These are phyloP conservation scores for Zostera marina DNA, from an alignment of 116 monocot genomes.

Conservation along the genomic window DNA sequence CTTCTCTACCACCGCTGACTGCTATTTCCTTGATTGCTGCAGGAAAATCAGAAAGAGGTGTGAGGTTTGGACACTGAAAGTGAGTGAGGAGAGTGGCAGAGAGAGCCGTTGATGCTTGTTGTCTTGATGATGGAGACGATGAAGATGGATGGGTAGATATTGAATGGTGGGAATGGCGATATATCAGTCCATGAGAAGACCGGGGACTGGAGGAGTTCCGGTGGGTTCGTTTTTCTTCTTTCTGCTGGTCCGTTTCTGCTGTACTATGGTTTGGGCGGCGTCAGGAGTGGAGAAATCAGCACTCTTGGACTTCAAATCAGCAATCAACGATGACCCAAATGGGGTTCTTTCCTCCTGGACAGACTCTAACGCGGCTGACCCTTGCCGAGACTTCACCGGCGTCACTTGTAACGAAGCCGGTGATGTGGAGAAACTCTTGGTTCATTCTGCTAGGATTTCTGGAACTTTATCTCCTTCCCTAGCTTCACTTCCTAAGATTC, in stretches of 20 bases:
- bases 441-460: constrained; percentile 39
- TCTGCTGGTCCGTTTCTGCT: neutral
- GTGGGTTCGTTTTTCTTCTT: constrained; percentile 9
- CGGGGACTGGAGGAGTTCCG: neutral
- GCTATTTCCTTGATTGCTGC: too few relatives aligned
- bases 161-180: too few relatives aligned
- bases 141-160: too few relatives aligned
- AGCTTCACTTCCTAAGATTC: constrained; percentile 35
- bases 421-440: constrained; percentile 37
- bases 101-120: too few relatives aligned
- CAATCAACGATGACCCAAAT: constrained; percentile 46
- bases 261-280: constrained; percentile 7
- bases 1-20: too few relatives aligned
- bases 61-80: too few relatives aligned
- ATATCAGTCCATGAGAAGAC: constrained; percentile 5
- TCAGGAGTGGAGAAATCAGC: constrained; percentile 36
- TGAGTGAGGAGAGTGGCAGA: too few relatives aligned
- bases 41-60: too few relatives aligned
- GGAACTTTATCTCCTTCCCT: constrained; percentile 44
- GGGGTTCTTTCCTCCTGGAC: constrained; percentile 51
- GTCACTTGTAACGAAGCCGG: constrained; percentile 48
- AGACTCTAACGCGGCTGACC: constrained; percentile 13
- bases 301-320: constrained; percentile 63
- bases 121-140: too few relatives aligned
- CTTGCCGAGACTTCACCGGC: constrained; percentile 67